phyloP scores from a whole-genome alignment of 768 basidiomycete species.

The Lentinula boryana region DNA sequence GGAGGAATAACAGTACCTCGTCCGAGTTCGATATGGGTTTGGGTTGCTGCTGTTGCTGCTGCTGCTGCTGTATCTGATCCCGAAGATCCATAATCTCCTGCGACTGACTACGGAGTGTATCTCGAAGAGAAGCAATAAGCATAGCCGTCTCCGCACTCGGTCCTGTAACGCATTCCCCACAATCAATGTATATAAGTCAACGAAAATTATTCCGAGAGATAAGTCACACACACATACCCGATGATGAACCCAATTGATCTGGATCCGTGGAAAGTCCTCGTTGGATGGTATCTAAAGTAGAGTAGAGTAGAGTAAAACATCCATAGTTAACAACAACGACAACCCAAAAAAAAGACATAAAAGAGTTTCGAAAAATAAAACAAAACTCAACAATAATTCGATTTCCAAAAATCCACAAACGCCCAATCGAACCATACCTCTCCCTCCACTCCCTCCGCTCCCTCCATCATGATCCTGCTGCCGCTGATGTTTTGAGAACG shows the following conservation, averaged over 20 bases:
- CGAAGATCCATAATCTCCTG: constrained; percentile 71
- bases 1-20: constrained; percentile 27
- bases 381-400: constrained; percentile 85
- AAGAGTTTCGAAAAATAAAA: not conserved
- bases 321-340: no score
- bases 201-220: not conserved
- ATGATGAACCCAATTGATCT: constrained; percentile 51
- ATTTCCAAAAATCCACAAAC: constrained; percentile 98
- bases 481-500: constrained; percentile 34
- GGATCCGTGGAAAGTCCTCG: constrained; percentile 66
- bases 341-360: not conserved
- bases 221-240: constrained; percentile 34
- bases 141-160: constrained; percentile 73
- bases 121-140: constrained; percentile 78
- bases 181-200: constrained; percentile 4
- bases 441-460: no score
- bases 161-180: no score
- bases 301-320: no score
- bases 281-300: no score
- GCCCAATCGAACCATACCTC: constrained; percentile 99
- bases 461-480: no score
- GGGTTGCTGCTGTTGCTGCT: constrained; percentile 42
- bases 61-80: no score
- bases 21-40: constrained; percentile 22
- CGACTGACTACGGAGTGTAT: constrained; percentile 78